Base-by-base conservation (phyloP, 345 rosid genomes). In the Salix viminalis region DNA sequence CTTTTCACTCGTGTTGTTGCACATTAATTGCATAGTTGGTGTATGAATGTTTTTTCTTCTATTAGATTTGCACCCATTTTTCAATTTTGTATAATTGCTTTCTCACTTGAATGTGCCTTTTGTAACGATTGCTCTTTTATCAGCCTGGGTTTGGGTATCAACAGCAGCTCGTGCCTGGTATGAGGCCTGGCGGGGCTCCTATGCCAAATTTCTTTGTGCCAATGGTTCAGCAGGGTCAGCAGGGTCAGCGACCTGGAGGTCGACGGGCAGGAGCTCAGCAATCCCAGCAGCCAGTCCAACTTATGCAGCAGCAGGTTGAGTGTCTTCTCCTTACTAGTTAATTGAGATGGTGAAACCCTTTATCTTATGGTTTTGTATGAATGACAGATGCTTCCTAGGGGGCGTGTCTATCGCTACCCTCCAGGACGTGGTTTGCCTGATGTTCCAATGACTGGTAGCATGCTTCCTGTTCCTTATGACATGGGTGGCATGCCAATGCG, bases 111-210 rank as follows among this genome's bases (percentile, higher is more conserved):
- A 56, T 24, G 14, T 68, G 14, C 65, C 44, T 37, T 58, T 5
- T 41, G 12, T 26, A 19, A 24, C 60, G 24, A 15, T 72, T 36
- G 7, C 9, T 15, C 61, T 41, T 75, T 60, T 83, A 73, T 61
- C 84, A 93, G 98, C 90, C 93, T 73, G 97, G 96, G 67, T 95
- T 83, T 82, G 99, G 98, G 70, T 93, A 87, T 88, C 99, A 95
- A 80, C 99, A 90, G 84, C 98, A 91, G 83, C 90, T 93, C 50
- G 91, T 95, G 81, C 97, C 94, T 68, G 99, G 96, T 28, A 90
- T 95, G 97, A 89, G 95, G 79, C 97, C 93, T 60, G 92, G 92
- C 58, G 93, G 84, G 15, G 90, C 76, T 41, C 97, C 97, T 3
- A 83, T 91, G 88, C 90, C 86, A 65, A 93, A 91, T 80, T 93